phyloP scores from a whole-genome alignment of 768 basidiomycete genomes.

The Lactarius vividus region DNA sequence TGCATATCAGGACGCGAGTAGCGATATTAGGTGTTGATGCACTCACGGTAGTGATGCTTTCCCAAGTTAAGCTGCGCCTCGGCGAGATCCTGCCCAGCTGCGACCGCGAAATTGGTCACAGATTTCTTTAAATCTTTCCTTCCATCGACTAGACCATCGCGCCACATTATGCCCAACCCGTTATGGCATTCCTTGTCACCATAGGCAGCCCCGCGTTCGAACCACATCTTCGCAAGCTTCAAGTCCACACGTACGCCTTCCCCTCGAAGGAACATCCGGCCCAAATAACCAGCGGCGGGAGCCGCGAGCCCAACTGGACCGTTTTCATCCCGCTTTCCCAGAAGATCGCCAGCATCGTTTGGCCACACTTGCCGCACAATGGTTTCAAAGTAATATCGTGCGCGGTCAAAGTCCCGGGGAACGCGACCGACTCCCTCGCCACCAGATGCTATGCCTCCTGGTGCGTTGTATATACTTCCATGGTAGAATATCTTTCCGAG shows the following conservation, averaged over 20 bases:
- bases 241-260: slow-evolving; percentile 85
- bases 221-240: slow-evolving; percentile 85
- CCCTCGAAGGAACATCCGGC: slow-evolving; percentile 91
- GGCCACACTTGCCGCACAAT: slow-evolving; percentile 90
- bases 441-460: slow-evolving; percentile 81
- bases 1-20: slow-evolving; percentile 14
- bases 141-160: slow-evolving; percentile 78
- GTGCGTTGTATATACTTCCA: slow-evolving; percentile 81
- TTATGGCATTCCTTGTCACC: slow-evolving; percentile 89
- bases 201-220: slow-evolving; percentile 77
- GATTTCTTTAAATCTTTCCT: slow-evolving; percentile 65
- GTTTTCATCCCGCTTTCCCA: slow-evolving; percentile 37
- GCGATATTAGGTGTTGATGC: slow-evolving; percentile 8
- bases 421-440: slow-evolving; percentile 93
- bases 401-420: slow-evolving; percentile 71
- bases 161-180: slow-evolving; percentile 85
- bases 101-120: slow-evolving; percentile 63
- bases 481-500: slow-evolving; percentile 97
- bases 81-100: slow-evolving; percentile 83
- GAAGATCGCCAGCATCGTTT: slow-evolving; percentile 60
- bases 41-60: slow-evolving; percentile 66
- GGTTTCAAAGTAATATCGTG: slow-evolving; percentile 77
- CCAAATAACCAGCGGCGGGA: slow-evolving; percentile 82
- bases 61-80: slow-evolving; percentile 92
- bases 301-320: slow-evolving; percentile 55